phyloP scores from a whole-genome alignment of 1,284 basidiomycete genomes.

The Apiotrichum brassicae region DNA sequence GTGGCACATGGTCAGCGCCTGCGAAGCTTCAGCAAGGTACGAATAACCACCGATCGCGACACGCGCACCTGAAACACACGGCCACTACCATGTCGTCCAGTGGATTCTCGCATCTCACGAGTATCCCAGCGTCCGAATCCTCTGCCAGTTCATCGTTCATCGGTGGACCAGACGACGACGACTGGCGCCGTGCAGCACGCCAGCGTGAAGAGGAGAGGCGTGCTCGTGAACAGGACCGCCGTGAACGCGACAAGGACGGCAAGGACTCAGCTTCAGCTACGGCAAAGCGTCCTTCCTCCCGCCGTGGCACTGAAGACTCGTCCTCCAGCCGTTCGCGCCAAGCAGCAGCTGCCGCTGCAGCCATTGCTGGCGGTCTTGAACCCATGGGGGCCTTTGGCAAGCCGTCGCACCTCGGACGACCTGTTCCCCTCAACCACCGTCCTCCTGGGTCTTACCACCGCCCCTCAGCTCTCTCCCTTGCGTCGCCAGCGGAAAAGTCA shows the following conservation, averaged over 20 bases:
- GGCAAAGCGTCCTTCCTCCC: background rate
- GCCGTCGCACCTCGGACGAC: slow-evolving; percentile 15
- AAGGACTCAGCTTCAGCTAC: background rate
- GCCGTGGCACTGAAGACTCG: slow-evolving; percentile 13
- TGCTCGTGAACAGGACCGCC: slow-evolving; percentile 6
- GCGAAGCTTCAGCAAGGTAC: slow-evolving; percentile 41
- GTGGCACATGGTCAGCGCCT: slow-evolving; percentile 41
- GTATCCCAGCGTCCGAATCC: slow-evolving; percentile 26
- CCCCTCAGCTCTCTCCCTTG: background rate
- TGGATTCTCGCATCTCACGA: slow-evolving; percentile 25
- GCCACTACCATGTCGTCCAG: slow-evolving; percentile 16
- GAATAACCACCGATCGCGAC: slow-evolving; percentile 5
- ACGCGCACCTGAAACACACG: slow-evolving; percentile 13
- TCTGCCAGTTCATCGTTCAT: slow-evolving; percentile 23
- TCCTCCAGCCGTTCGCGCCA: slow-evolving; percentile 19
- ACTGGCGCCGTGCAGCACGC: slow-evolving; percentile 24
- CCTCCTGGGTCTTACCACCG: background rate
- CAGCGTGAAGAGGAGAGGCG: slow-evolving; percentile 10
- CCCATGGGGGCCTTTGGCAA: slow-evolving; percentile 33
- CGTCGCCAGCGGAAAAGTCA: background rate
- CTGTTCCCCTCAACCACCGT: slow-evolving; percentile 7
- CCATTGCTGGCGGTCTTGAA: slow-evolving; percentile 25
- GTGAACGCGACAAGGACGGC: background rate
- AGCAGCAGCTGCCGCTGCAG: slow-evolving; percentile 29
- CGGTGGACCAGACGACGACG: slow-evolving; percentile 25